phyloP scores from a whole-genome alignment of 2,329 filamentous ascomycete genomes.

The Monosporascus sp. region DNA sequence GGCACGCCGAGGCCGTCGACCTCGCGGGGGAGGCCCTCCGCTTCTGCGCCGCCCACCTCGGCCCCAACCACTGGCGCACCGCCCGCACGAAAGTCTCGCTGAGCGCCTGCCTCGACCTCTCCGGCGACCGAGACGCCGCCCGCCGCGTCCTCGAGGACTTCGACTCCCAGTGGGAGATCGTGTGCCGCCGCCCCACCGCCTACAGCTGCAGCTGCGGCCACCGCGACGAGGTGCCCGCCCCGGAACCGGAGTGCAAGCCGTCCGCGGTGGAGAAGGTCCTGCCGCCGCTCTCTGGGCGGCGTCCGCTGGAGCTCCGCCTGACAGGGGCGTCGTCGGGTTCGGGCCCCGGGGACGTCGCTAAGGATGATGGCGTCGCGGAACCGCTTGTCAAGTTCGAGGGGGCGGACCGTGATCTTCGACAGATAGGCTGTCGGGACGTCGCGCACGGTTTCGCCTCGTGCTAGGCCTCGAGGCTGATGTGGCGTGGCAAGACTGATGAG shows the following conservation, averaged over 20 bases:
- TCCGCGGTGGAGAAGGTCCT: too few species aligned
- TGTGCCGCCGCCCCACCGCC: not conserved
- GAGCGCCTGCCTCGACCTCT: slow-evolving; percentile 5
- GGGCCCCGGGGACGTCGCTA: not conserved
- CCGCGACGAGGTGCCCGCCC: not conserved
- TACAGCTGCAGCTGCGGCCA: not conserved
- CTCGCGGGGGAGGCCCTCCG: slow-evolving; percentile 5
- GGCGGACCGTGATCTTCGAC: not conserved
- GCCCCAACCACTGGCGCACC: slow-evolving; percentile 11
- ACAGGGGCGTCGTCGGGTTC: not conserved
- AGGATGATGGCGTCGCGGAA: not conserved
- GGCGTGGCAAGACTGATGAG: too few species aligned
- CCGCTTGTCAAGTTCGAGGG: not conserved
- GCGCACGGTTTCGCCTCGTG: too few species aligned
- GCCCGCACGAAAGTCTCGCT: slow-evolving; percentile 10
- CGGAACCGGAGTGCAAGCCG: too few species aligned
- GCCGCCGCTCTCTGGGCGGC: too few species aligned
- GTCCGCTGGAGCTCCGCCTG: not conserved
- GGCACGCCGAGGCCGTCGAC: slow-evolving; percentile 8
- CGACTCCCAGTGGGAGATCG: slow-evolving; percentile 10
- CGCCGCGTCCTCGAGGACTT: slow-evolving; percentile 5
- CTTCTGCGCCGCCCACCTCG: slow-evolving; percentile 8
- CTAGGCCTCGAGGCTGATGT: too few species aligned
- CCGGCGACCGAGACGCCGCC: slow-evolving; percentile 5
- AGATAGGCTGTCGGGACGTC: not conserved